phyloP scores from a whole-genome alignment of 768 basidiomycete species.

The Cyclocybe cylindracea region DNA sequence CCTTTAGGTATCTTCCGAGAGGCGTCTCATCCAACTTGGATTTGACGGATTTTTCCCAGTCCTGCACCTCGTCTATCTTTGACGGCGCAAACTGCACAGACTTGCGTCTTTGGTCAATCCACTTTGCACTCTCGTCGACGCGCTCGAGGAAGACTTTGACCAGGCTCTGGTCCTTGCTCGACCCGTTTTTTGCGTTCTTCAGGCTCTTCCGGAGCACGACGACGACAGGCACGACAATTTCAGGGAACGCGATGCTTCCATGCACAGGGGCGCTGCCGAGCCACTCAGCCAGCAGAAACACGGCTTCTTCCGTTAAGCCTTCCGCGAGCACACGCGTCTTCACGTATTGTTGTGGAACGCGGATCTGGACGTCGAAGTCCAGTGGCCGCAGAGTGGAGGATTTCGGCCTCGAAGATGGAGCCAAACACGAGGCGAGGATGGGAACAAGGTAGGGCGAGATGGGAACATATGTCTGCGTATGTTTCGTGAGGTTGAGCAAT shows the following conservation, averaged over 20 bases:
- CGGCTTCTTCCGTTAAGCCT: conserved; percentile 78
- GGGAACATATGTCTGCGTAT: conserved; percentile 86
- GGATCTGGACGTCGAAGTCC: conserved; percentile 85
- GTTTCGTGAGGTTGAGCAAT: conserved; percentile 79
- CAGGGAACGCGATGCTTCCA: conserved; percentile 91
- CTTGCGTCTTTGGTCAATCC: conserved; percentile 73
- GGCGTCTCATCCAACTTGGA: conserved; percentile 69
- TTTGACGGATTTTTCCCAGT: conserved; percentile 68
- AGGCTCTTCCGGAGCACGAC: conserved; percentile 71
- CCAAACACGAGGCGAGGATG: conserved; percentile 76
- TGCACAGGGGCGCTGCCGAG: conserved; percentile 70
- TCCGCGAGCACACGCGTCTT: conserved; percentile 87
- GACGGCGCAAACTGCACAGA: conserved; percentile 77
- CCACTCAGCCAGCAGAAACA: conserved; percentile 82
- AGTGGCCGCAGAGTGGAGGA: conserved; percentile 85
- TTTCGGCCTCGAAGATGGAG: conserved; percentile 70
- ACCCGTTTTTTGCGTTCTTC: conserved; percentile 52
- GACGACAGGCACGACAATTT: conserved; percentile 79
- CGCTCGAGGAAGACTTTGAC: conserved; percentile 85
- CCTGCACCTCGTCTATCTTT: conserved; percentile 63
- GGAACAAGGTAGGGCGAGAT: conserved; percentile 86
- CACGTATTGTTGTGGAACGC: conserved; percentile 85
- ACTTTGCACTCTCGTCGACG: conserved; percentile 79
- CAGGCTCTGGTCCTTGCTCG: conserved; percentile 55
- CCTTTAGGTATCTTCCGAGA: conserved; percentile 77